Conservation (phyloP, 768 basidiomycete genomes). For the Leccinum olivaceopallidum region DNA sequence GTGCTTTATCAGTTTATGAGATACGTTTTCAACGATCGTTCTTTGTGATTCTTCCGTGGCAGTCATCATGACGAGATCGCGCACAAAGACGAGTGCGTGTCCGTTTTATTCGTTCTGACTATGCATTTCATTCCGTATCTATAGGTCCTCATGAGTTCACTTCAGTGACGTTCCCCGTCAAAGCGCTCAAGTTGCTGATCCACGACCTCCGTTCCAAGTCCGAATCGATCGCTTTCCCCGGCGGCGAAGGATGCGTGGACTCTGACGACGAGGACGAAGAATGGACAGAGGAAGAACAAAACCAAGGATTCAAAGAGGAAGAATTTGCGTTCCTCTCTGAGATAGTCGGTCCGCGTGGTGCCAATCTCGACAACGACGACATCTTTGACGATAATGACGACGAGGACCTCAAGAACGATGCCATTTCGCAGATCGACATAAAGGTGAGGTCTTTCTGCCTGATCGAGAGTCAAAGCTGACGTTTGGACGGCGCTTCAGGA, state of each 20-base stretch:
- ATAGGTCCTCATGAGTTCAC: constrained; percentile 87
- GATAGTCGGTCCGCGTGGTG: constrained; percentile 71
- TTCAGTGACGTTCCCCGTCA: constrained; percentile 83
- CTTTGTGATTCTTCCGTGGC: constrained; percentile 27
- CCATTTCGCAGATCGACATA: constrained; percentile 86
- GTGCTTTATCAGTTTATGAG: constrained; percentile 29
- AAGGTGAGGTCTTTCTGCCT: constrained; percentile 33
- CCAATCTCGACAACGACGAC: constrained; percentile 77
- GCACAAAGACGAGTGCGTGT: constrained; percentile 78
- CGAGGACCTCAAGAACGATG: constrained; percentile 86
- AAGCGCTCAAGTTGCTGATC: constrained; percentile 87
- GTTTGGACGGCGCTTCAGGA: constrained; percentile 41
- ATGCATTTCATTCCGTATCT: constrained; percentile 19
- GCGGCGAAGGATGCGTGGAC: constrained; percentile 58
- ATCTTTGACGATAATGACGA: constrained; percentile 75
- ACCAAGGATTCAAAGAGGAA: constrained; percentile 63
- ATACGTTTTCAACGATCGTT: constrained; percentile 15
- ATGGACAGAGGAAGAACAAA: constrained; percentile 88
- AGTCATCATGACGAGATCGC: constrained; percentile 98
- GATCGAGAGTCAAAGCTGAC: constrained; percentile 17
- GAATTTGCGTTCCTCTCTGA: constrained; percentile 85
- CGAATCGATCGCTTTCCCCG: constrained; percentile 66
- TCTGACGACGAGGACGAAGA: constrained; percentile 89
- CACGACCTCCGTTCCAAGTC: constrained; percentile 81
- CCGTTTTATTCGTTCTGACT: constrained; percentile 7